Evolutionary conservation across 2,329 filamentous ascomycete species (phyloP), one percentile per base, ranked within the genome.

Genomic region (Ceratocystis variospora): DNA sequence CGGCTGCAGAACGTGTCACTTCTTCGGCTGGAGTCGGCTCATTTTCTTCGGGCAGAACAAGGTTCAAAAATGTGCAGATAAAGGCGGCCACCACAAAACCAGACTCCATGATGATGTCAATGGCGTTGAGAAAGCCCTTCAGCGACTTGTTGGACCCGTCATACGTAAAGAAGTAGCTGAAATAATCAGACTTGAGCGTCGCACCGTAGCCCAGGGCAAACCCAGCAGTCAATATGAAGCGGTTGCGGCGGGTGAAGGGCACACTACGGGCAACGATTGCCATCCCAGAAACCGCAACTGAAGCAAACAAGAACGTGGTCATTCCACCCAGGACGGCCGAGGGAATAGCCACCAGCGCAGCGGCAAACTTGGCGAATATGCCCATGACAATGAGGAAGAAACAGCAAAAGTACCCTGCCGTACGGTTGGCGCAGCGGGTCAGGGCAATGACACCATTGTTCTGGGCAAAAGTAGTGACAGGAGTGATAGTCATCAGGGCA

Each of bases 391-490:
- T 76, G 10, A 94, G 81, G 78, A 91, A 91, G 71, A 88, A 79
- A 73, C 82, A 90, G 72, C 86, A 88, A 62, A 86, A 87, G 73
- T 90, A 91, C 3, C 90, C 90, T 4, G 89, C 90, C 61, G 85
- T 87, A 65, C 89, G 83, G 74, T 90, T 93, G 0, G 89, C 89
- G 73, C 89, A 93, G 17, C 88, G 82, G 0, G 89, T 94, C 57
- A 94, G 79, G 0, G 89, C 87, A 68, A 94, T 92, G 63, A 93
- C 88, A 45, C 89, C 89, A 73, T 93, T 92, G 77, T 93, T 93
- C 74, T 92, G 88, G 0, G 89, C 89, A 70, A 92, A 92, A 0
- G 86, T 87, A 1, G 84, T 86, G 83, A 92, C 89, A 37, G 89
- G 88, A 0, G 88, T 89, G 70, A 90, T 88, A 61, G 89, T 93